Base-by-base conservation (phyloP, 2,329 filamentous ascomycete genomes). In the Acrocalymma vagum region DNA sequence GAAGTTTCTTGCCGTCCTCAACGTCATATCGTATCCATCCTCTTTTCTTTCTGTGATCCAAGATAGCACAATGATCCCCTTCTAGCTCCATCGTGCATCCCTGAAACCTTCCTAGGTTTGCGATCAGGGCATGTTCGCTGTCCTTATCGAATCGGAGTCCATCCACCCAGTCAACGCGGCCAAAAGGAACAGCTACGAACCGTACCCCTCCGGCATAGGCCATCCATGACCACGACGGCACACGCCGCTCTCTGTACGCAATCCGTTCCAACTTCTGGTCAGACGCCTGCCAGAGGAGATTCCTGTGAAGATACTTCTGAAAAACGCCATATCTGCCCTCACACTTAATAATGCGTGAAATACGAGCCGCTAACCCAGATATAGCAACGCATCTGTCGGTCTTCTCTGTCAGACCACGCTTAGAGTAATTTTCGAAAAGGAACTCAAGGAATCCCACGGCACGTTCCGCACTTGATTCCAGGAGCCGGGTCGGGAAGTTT, bases 221-320 rank as follows among this genome's bases (percentile, higher is more conserved):
- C 37, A 51, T 39, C 43, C 43, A 55, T 23, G 38, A 45, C 35
- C 45, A 44, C 14, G 45, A 44, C 17, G 38, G 45, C 26, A 44
- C 38, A 10, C 24, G 11, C 8, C 15, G 29, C 15, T n/a, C 9
- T 24, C 13, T 18, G 15, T 34, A 36, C 16, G 6, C 21, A 30
- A 49, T 53, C 20, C 25, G 14, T 23, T 44, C 18, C 27, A 47
- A 25, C 22, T 31, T 41, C 1, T n/a, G 18, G 9, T 42, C 29
- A 20, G 39, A 38, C 13, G 22, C 9, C 22, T 49, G 27, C 49
- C 45, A 53, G 10, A 53, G 39, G 18, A 51, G 44, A 38, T 43
- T 42, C 37, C 48, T 40, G 31, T 48, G 36, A 22, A 45, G 33
- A 25, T 45, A 48, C 18, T 20, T 35, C 24, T 51, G 11, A 21